Base-by-base conservation (phyloP, 345 rosid genomes). In the Hibiscus trionum region DNA sequence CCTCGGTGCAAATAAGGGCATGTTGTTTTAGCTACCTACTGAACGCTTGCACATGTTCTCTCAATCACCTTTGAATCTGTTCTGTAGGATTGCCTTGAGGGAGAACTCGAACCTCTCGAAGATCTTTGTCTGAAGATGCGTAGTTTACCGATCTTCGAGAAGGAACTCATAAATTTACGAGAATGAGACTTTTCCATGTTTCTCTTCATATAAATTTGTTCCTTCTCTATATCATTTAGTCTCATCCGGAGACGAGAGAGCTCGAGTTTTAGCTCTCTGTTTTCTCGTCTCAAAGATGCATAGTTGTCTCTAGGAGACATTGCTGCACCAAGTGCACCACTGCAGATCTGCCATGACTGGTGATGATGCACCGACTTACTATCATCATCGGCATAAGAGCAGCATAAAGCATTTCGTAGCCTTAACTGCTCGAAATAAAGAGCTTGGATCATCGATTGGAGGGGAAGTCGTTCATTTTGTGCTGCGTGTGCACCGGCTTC, bases 401-500 rank as follows among this genome's bases (percentile, higher is more conserved):
- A 46, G 50, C 84, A 83, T 58, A 94, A 76, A 70, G 95, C 72
- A 72, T 83, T 91, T 79, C 98, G 80, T 31, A 91, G 93, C 84
- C 96, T 85, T 35, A 91, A 77, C 72, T 94, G 97, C 86, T 91
- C 97, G 66, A 94, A 91, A 82, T 91, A 94, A 56, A 94, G 97
- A 39, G 91, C 98, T 77, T 91, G 98, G 53, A 94, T 97, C 4
- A 90, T 90, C 12, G 97, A 88, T 75, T 94, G 98, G 68, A 94
- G 91, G 44, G 98, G 96, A 29, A 94, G 96, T 47, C 96, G 87
- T 71, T 91, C 98, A 63, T 94, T 94, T 66, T 94, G 97, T 0
- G 98, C 96, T 44, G 98, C 98, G 59, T 94, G 98, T 9, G 97
- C 91, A 17, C 98, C 98, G 1, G 93, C 97, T 67, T 94, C 98